These are phyloP conservation scores for Russula lepida DNA, from an alignment of 768 basidiomycete genomes.

Conservation along the genomic window DNA sequence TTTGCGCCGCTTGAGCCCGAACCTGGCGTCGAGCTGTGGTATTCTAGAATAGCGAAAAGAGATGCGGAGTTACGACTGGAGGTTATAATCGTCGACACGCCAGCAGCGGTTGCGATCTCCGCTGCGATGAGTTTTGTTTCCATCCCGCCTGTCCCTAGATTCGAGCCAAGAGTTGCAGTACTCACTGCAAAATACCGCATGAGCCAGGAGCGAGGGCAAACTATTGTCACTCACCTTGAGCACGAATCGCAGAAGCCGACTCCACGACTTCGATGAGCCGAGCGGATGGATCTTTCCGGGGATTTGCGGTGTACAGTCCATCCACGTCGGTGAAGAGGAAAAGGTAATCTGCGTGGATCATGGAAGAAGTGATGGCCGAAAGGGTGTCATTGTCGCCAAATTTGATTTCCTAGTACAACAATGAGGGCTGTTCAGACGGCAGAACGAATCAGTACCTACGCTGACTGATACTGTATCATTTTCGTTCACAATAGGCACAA, in stretches of 20 bases:
- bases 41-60: slow-evolving; percentile 77
- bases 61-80: slow-evolving; percentile 71
- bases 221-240: slow-evolving; percentile 48
- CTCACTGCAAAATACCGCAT: slow-evolving; percentile 49
- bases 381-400: slow-evolving; percentile 99
- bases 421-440: background rate
- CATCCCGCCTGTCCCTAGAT: slow-evolving; percentile 96
- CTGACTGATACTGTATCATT: slow-evolving; percentile 98
- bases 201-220: background rate
- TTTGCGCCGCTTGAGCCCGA: slow-evolving; percentile 11
- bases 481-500: slow-evolving; percentile 97
- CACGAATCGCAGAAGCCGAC: slow-evolving; percentile 73
- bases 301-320: slow-evolving; percentile 91
- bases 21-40: slow-evolving; percentile 35
- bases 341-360: slow-evolving; percentile 96
- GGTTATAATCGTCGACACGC: slow-evolving; percentile 85
- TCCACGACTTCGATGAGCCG: slow-evolving; percentile 73
- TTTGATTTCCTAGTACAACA: slow-evolving; percentile 82
- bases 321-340: slow-evolving; percentile 97
- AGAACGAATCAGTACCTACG: slow-evolving; percentile 40
- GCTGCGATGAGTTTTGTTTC: slow-evolving; percentile 98
- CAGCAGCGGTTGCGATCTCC: slow-evolving; percentile 92
- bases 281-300: slow-evolving; percentile 80
- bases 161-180: slow-evolving; percentile 86
- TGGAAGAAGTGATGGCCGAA: slow-evolving; percentile 93